These are phyloP conservation scores for Colletotrichum chrysophilum DNA, from an alignment of 2,329 filamentous ascomycete species.

Conservation along the genomic window DNA sequence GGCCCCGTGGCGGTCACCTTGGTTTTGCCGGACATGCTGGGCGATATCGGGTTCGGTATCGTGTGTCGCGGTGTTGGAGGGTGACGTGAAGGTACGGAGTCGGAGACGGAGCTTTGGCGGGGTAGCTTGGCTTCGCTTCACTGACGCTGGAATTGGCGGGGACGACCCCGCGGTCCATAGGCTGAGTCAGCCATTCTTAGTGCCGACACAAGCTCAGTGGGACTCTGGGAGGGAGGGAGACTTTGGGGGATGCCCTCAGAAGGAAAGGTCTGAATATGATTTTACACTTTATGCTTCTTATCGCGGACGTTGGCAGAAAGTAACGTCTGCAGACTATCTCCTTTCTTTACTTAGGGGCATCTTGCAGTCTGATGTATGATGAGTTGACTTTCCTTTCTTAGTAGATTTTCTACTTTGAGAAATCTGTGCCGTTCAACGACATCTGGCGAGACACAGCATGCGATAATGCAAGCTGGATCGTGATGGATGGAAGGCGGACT, in stretches of 20 bases:
- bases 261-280: neutral
- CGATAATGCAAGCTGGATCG: neutral
- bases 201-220: neutral
- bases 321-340: neutral
- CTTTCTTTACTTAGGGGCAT: neutral
- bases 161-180: neutral
- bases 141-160: neutral
- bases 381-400: neutral
- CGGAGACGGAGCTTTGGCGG: neutral
- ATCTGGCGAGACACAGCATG: neutral
- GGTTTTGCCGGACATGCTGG: neutral
- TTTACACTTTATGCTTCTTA: neutral
- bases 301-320: neutral
- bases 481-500: neutral
- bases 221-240: neutral
- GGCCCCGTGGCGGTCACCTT: constrained; percentile 50
- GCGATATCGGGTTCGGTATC: neutral
- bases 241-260: neutral
- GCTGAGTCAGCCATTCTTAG: neutral
- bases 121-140: neutral
- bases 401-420: neutral
- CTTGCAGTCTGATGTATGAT: neutral
- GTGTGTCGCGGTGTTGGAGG: neutral
- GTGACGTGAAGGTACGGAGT: neutral
- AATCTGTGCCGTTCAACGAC: neutral